Conservation (phyloP, 306 rosid genomes). For the Vigna radiata region DNA sequence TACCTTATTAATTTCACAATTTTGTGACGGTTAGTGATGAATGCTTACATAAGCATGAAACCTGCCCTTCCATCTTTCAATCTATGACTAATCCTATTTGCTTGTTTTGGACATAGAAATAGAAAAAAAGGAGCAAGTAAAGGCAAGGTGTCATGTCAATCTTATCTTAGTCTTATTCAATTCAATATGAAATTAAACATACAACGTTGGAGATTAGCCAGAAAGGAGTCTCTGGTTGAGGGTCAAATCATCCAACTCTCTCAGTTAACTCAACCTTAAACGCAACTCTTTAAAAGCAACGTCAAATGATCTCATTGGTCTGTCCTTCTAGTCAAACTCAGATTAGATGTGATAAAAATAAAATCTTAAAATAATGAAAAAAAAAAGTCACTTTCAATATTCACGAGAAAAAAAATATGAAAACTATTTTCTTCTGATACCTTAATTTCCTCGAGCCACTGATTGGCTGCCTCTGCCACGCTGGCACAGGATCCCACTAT, state of each 20-base stretch:
- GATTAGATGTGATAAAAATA: constrained; percentile 55
- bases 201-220: constrained; percentile 11
- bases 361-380: constrained; percentile 32
- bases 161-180: background rate
- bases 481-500: constrained; percentile 57
- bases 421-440: constrained; percentile 54
- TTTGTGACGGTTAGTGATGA: constrained; percentile 18
- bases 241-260: constrained; percentile 54
- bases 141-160: constrained; percentile 11
- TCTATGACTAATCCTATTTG: constrained; percentile 1
- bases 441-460: constrained; percentile 91
- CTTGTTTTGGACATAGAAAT: constrained; percentile 8
- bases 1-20: background rate
- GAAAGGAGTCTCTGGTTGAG: background rate
- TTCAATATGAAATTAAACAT: constrained; percentile 11
- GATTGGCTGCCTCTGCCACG: constrained; percentile 79
- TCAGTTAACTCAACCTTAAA: constrained; percentile 59
- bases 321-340: constrained; percentile 42
- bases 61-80: constrained; percentile 14
- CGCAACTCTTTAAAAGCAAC: constrained; percentile 45
- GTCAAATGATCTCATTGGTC: constrained; percentile 33
- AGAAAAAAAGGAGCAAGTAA: background rate
- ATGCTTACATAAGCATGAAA: constrained; percentile 24
- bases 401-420: too few relatives aligned
- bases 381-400: background rate